Evolutionary conservation across 163 green algal species (phyloP).

Genomic region (Dunaliella salina): DNA sequence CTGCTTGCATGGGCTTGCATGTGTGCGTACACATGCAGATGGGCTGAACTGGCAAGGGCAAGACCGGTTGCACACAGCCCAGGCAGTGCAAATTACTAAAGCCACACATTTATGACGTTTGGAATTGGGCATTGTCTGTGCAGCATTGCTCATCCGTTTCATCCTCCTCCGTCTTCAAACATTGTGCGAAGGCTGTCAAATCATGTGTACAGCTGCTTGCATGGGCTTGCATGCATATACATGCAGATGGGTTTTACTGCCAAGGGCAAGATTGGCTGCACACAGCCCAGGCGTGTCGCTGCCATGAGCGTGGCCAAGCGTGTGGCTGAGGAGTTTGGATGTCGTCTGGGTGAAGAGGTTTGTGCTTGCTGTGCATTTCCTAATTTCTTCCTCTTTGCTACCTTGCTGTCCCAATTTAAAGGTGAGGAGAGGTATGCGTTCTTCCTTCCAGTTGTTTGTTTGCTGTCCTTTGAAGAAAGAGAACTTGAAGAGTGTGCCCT

Average conservation of each 20-base stretch:
- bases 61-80: slow-evolving; percentile 79
- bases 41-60: slow-evolving; percentile 67
- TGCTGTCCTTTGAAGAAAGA: no score
- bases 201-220: background rate
- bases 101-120: no score
- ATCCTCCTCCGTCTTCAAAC: no score
- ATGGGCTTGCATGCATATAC: background rate
- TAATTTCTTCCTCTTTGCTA: no score
- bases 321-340: slow-evolving; percentile 92
- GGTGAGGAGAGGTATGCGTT: no score
- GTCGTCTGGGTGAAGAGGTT: slow-evolving; percentile 88
- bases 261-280: slow-evolving; percentile 73
- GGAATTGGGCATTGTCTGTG: no score
- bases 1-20: background rate
- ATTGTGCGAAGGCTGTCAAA: no score
- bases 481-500: no score
- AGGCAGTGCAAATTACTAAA: no score
- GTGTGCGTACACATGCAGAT: slow-evolving; percentile 51
- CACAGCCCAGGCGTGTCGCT: slow-evolving; percentile 85
- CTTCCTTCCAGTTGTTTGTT: background rate
- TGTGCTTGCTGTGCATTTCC: background rate
- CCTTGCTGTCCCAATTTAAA: no score
- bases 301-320: slow-evolving; percentile 95
- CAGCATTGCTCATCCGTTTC: no score
- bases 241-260: slow-evolving; percentile 72